phyloP scores from a whole-genome alignment of 2,329 filamentous ascomycete genomes.

The Nemania serpens region DNA sequence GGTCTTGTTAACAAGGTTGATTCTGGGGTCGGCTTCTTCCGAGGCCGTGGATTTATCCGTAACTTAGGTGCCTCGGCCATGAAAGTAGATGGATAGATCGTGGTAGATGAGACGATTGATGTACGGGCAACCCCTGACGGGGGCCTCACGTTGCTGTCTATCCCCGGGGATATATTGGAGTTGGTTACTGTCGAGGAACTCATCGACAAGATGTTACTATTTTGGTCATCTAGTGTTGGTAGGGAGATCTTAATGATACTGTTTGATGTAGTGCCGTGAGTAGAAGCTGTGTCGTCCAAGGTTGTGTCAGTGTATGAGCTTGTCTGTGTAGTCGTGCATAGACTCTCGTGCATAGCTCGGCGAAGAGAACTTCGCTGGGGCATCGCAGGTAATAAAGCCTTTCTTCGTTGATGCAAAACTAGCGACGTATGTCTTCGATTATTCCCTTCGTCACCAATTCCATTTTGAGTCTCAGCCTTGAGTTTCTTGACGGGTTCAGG shows the following conservation, averaged over 20 bases:
- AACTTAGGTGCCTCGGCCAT: background rate
- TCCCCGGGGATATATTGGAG: background rate
- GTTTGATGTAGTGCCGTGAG: background rate
- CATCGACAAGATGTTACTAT: background rate
- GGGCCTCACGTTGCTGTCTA: background rate
- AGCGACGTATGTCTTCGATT: background rate
- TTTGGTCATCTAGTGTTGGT: background rate
- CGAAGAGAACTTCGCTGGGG: constrained; percentile 22
- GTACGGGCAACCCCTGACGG: background rate
- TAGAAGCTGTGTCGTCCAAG: background rate
- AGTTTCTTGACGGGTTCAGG: background rate
- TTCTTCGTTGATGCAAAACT: background rate
- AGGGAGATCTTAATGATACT: background rate
- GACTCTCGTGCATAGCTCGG: constrained; percentile 15
- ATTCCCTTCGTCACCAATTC: background rate
- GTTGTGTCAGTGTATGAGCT: background rate
- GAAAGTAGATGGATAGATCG: background rate
- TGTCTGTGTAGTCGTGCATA: background rate
- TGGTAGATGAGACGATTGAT: background rate
- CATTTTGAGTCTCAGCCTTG: background rate
- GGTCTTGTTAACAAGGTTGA: background rate
- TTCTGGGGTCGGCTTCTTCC: background rate
- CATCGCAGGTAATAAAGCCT: background rate
- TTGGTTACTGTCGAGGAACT: background rate
- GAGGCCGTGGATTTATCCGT: background rate